These are phyloP conservation scores for Helicostylum pulchrum DNA, from an alignment of 192 early-diverging fungal species.

Conservation along the genomic window DNA sequence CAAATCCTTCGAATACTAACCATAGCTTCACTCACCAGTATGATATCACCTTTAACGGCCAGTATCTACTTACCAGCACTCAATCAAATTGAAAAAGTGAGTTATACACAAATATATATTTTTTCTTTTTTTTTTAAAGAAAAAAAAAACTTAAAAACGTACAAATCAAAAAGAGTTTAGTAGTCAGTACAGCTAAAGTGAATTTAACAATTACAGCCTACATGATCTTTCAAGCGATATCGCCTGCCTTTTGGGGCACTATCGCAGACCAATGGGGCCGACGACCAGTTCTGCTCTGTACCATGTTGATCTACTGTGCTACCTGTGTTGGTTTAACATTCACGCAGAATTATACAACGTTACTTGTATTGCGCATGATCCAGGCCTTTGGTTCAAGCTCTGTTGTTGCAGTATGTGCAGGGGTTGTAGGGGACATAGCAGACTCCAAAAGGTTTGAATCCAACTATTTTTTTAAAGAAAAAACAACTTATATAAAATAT, in stretches of 20 bases:
- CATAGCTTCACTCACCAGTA: slow-evolving; percentile 31
- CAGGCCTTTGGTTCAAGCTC: slow-evolving; percentile 42
- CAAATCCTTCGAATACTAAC: slow-evolving; percentile 35
- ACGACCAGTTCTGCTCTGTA: slow-evolving; percentile 35
- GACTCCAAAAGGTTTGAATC: slow-evolving; percentile 4
- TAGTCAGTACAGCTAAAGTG: slow-evolving; percentile 21
- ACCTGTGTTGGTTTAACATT: slow-evolving; percentile 38
- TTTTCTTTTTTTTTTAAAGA: neutral
- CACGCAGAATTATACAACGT: slow-evolving; percentile 17
- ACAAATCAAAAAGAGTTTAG: slow-evolving; percentile 21
- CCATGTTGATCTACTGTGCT: slow-evolving; percentile 30
- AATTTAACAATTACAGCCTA: slow-evolving; percentile 38
- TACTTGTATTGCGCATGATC: slow-evolving; percentile 37
- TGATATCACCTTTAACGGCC: slow-evolving; percentile 26
- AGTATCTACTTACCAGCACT: slow-evolving; percentile 33
- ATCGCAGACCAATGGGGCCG: slow-evolving; percentile 41
- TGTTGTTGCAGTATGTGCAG: slow-evolving; percentile 39
- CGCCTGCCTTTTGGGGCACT: slow-evolving; percentile 42
- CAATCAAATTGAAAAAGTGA: slow-evolving; percentile 22
- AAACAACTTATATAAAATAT: no score
- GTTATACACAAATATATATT: no score
- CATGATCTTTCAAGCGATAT: slow-evolving; percentile 38
- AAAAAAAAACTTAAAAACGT: neutral
- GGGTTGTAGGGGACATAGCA: slow-evolving; percentile 38
- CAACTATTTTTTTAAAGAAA: neutral